Evolutionary conservation across 1,139 yeast species (phyloP).

Genomic region (Debaryomycetaceae sp.): DNA sequence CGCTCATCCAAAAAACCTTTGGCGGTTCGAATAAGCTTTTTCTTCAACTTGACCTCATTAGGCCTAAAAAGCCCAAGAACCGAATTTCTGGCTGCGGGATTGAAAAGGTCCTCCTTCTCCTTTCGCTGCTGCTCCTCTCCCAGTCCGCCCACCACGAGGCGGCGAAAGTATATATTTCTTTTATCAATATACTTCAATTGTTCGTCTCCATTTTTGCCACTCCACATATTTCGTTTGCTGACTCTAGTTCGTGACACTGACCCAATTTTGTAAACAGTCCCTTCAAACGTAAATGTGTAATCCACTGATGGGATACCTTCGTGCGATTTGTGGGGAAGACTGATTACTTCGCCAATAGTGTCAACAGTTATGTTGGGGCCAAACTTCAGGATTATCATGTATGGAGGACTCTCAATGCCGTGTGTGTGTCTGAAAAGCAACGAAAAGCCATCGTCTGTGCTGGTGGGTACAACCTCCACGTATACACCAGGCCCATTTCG

Average conservation of each 20-base stretch:
- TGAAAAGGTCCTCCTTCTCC: too few relatives aligned
- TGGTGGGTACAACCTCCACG: slow-evolving; percentile 32
- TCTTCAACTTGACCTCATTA: slow-evolving; percentile 40
- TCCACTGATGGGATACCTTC: slow-evolving; percentile 16
- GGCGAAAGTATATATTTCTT: slow-evolving; percentile 29
- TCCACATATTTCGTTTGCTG: slow-evolving; percentile 17
- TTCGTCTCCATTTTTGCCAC: slow-evolving; percentile 15
- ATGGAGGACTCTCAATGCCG: slow-evolving; percentile 21
- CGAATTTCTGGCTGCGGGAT: slow-evolving; percentile 29
- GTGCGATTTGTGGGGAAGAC: background rate
- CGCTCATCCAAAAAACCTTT: slow-evolving; percentile 1
- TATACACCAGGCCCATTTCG: slow-evolving; percentile 56
- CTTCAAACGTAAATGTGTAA: slow-evolving; percentile 29
- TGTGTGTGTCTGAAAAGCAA: slow-evolving; percentile 30
- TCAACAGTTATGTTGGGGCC: slow-evolving; percentile 2
- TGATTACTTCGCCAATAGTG: slow-evolving; percentile 1
- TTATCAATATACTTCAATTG: slow-evolving; percentile 23
- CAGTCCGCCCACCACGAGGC: too few relatives aligned
- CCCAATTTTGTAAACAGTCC: slow-evolving; percentile 40
- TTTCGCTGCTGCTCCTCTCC: too few relatives aligned
- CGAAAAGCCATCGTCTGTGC: slow-evolving; percentile 20
- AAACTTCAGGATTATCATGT: slow-evolving; percentile 21
- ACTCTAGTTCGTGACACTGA: slow-evolving; percentile 36
- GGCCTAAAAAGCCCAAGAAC: slow-evolving; percentile 52
- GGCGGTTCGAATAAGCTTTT: slow-evolving; percentile 28